Evolutionary conservation across 2,329 filamentous ascomycete species (phyloP).

Genomic region (Aspergillus clavatus): DNA sequence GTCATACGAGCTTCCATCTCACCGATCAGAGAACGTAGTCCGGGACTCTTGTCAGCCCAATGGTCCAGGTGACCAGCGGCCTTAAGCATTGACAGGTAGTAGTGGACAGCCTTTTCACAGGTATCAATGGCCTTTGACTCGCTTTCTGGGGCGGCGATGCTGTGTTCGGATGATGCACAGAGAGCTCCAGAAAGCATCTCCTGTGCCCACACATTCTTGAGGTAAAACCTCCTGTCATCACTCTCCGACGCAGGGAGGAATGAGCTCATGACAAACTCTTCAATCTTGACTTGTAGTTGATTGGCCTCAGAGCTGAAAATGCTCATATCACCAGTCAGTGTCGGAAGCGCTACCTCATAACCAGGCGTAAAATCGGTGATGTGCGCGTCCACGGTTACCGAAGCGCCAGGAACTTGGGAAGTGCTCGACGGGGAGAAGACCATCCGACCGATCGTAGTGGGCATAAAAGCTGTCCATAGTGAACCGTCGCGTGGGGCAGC

Average conservation of each 20-base stretch:
- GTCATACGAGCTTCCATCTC: conserved; percentile 1
- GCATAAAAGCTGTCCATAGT: conserved; percentile 16
- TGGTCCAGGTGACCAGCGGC: not conserved
- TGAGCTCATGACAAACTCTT: conserved; percentile 4
- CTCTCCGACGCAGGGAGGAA: conserved; percentile 4
- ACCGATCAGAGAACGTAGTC: conserved; percentile 1
- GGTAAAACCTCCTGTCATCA: conserved; percentile 3
- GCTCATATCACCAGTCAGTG: conserved; percentile 4
- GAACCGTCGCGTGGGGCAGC: conserved; percentile 6
- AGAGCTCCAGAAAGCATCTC: conserved; percentile 5
- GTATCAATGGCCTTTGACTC: conserved; percentile 3
- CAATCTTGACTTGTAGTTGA: conserved; percentile 2
- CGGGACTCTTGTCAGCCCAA: conserved; percentile 2
- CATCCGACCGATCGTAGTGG: conserved; percentile 7
- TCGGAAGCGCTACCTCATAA: conserved; percentile 1
- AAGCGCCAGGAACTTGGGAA: not conserved
- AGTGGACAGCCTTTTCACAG: conserved; percentile 5
- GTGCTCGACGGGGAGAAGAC: not conserved
- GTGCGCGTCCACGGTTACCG: conserved; percentile 3
- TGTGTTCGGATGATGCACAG: not conserved
- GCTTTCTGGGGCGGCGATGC: not conserved
- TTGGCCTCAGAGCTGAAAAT: conserved; percentile 2
- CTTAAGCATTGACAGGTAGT: conserved; percentile 4
- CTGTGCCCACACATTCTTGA: conserved; percentile 2
- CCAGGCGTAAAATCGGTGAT: conserved; percentile 4